Evolutionary conservation across 495 filamentous ascomycete species (phyloP).

Genomic region (Podospora australis): DNA sequence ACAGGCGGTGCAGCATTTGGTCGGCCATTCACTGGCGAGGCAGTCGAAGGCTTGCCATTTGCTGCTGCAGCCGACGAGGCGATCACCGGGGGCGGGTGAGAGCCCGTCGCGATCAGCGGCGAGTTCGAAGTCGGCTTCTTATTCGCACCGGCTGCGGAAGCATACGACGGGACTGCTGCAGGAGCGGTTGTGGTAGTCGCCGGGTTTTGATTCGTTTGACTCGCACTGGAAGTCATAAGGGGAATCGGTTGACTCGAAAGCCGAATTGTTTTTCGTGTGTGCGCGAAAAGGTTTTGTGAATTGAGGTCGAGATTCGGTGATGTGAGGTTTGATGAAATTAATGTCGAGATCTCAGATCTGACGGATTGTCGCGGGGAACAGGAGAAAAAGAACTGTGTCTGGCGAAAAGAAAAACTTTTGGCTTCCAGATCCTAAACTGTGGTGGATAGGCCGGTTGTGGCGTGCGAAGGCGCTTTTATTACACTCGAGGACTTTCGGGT

Average conservation of each 20-base stretch:
- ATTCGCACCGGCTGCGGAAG: constrained; percentile 67
- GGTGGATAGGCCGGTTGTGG: constrained; percentile 3
- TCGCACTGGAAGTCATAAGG: constrained; percentile 48
- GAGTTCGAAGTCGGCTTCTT: constrained; percentile 59
- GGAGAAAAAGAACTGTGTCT: neutral
- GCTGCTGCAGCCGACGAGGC: constrained; percentile 57
- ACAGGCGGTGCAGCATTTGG: constrained; percentile 62
- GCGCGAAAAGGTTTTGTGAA: constrained; percentile 7
- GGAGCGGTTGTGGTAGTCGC: constrained; percentile 51
- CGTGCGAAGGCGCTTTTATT: constrained; percentile 3
- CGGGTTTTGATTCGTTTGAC: constrained; percentile 46
- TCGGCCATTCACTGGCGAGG: constrained; percentile 79
- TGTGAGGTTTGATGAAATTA: constrained; percentile 6
- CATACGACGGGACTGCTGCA: constrained; percentile 59
- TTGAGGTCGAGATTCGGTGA: constrained; percentile 7
- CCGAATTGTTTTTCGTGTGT: constrained; percentile 17
- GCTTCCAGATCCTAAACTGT: constrained; percentile 5
- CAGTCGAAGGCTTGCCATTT: constrained; percentile 66
- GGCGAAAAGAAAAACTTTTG: constrained; percentile 7
- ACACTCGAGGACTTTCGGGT: constrained; percentile 17
- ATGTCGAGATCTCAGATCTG: constrained; percentile 33
- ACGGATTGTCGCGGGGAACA: constrained; percentile 1
- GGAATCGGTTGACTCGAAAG: constrained; percentile 31
- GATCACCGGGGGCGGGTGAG: constrained; percentile 58
- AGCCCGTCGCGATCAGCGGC: constrained; percentile 65